phyloP scores from a whole-genome alignment of 352 stramenopile species.

The Globisporangium nunn region DNA sequence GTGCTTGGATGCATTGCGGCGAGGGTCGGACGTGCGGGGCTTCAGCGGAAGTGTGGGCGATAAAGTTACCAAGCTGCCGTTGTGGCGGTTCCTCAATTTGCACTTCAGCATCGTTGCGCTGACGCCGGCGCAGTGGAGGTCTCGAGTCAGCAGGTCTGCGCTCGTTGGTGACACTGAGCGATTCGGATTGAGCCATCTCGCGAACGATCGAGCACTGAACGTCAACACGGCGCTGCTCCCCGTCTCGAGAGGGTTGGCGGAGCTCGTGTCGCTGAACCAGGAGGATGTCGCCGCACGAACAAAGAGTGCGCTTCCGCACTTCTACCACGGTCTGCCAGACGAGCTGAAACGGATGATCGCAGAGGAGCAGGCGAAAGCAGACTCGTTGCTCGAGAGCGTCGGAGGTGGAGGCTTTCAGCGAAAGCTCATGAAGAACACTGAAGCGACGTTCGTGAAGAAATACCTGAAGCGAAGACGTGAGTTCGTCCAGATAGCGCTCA shows the following conservation, averaged over 20 bases:
- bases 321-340: constrained; percentile 65
- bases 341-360: constrained; percentile 72
- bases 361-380: constrained; percentile 34
- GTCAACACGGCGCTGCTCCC: constrained; percentile 30
- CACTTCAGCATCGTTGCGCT: constrained; percentile 41
- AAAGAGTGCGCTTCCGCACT: constrained; percentile 49
- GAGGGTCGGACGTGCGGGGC: constrained; percentile 11
- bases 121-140: constrained; percentile 36
- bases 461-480: constrained; percentile 54
- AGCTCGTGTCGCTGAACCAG: constrained; percentile 37
- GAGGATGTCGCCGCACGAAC: constrained; percentile 17
- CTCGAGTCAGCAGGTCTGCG: constrained; percentile 7
- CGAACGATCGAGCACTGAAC: constrained; percentile 36
- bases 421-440: constrained; percentile 54
- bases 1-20: background rate
- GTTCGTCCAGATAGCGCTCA: constrained; percentile 29
- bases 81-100: constrained; percentile 34
- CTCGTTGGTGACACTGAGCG: constrained; percentile 34
- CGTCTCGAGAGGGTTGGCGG: constrained; percentile 24
- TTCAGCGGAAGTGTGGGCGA: constrained; percentile 27
- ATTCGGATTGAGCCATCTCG: constrained; percentile 43
- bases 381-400: constrained; percentile 4
- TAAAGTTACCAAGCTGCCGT: constrained; percentile 25
- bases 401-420: constrained; percentile 7
- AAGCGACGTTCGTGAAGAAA: constrained; percentile 42